Conservation (phyloP, 2,329 filamentous ascomycete species). For the Colletotrichum somersetense region DNA sequence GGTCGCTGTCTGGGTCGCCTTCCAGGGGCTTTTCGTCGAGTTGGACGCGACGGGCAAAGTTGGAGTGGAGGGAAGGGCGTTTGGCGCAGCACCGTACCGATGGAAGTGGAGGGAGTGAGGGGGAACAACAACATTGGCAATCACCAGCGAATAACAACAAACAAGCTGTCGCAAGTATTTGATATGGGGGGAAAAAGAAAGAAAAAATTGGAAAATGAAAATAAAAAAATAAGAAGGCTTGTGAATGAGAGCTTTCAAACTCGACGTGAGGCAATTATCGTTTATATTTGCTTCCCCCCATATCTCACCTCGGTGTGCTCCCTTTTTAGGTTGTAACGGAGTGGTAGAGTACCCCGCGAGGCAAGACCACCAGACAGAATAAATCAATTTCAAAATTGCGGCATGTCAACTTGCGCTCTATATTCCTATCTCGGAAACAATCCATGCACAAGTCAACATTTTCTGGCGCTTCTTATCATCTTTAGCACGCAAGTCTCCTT, state of each 20-base stretch:
- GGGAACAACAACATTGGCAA: constrained; percentile 13
- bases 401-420: neutral
- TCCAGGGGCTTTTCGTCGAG: neutral
- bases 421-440: neutral
- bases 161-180: constrained; percentile 4
- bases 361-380: neutral
- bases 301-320: neutral
- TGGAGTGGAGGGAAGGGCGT: constrained; percentile 1
- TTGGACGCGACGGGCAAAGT: constrained; percentile 17
- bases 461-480: neutral
- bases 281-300: neutral
- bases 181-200: neutral
- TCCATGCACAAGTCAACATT: neutral
- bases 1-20: constrained; percentile 15
- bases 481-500: neutral
- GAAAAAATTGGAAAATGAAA: too few species aligned
- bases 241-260: neutral
- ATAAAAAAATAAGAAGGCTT: neutral
- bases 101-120: neutral
- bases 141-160: constrained; percentile 9
- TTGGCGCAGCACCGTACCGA: constrained; percentile 6
- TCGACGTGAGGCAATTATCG: constrained; percentile 1
- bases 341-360: neutral
- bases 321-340: neutral
- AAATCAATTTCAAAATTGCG: neutral